Conservation (phyloP, 169 alveolate species). For the Plasmodium ovale region DNA sequence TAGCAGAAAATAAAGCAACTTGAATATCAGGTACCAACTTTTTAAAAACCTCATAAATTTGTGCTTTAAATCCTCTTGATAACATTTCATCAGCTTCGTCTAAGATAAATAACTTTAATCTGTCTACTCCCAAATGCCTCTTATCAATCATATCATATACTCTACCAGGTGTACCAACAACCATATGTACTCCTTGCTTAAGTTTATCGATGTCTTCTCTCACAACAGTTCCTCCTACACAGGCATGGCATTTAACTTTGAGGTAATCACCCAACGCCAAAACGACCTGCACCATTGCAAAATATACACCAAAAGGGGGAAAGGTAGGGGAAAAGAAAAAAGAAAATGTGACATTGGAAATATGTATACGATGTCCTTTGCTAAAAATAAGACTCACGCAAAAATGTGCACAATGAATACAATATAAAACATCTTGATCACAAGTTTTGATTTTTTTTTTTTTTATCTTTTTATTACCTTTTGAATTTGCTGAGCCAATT, state of each 20-base stretch:
- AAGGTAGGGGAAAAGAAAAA: neutral
- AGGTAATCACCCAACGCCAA: conserved; percentile 98
- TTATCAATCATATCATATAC: conserved; percentile 98
- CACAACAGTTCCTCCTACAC: conserved; percentile 97
- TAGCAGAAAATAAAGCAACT: conserved; percentile 98
- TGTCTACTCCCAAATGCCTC: conserved; percentile 95
- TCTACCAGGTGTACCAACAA: conserved; percentile 99
- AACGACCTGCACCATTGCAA: conserved; percentile 87
- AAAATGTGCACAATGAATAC: neutral
- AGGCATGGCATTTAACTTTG: conserved; percentile 94
- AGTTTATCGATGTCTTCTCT: conserved; percentile 97
- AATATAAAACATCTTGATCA: neutral
- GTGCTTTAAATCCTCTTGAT: conserved; percentile 97
- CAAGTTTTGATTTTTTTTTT: no score
- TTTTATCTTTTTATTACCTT: conserved; percentile 87
- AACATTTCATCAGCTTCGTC: conserved; percentile 99
- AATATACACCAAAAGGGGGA: neutral
- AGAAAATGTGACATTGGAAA: neutral
- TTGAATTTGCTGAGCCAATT: conserved; percentile 98
- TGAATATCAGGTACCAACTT: conserved; percentile 97
- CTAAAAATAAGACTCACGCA: no score
- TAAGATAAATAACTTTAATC: conserved; percentile 95
- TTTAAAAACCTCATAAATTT: conserved; percentile 96
- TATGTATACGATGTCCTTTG: neutral
- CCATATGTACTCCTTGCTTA: conserved; percentile 97